Evolutionary conservation across 768 basidiomycete species (phyloP), one percentile per base, ranked within the genome.

Genomic region (Leucocoprinus birnbaumii): DNA sequence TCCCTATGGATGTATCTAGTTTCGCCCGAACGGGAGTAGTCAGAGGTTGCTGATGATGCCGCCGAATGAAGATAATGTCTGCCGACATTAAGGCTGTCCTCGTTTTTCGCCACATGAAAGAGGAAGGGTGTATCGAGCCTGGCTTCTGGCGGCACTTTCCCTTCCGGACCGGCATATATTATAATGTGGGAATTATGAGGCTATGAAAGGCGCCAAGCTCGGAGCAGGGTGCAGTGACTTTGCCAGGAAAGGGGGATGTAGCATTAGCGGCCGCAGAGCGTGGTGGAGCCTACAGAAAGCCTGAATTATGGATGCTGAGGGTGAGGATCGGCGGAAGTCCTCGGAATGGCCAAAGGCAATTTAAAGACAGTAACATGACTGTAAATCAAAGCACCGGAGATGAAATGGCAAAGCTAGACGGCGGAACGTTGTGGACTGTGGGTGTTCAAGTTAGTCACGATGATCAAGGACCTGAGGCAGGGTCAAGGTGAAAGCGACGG

Each of bases 41-140:
- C 11, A 5, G 31, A 31, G 6, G 11, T 11, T 5, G 31, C 5
- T 11, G 31, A 11, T 11, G 31, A 31, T 5, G 31, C 40, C 14
- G 40, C 16, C n/a, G 40, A 41, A 41, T 31, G 31, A 31, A 31
- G 50, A 42, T 21, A 27, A 10, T 19, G 31, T 25, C 38, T 51
- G 40, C 27, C 25, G 26, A 18, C 40, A 42, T 31, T 16, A 51
- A 42, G 24, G 41, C 16, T 43, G 26, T 48, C 40, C 40, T 51
- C 50, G 40, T 43, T 51, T 42, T 43, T 31, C 24, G 40, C 50
- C 50, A 8, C 50, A 42, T 43, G 40, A 51, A 51, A 51, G 21
- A 7, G 25, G 31, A 31, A 11, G 11, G 31, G 31, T 31, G 11
- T 5, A 5, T 31, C 31, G 31, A 31, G 11, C 31, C 31, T 31